Evolutionary conservation across 805 yeast genomes (phyloP), one percentile per base, ranked within the genome.

Genomic region (Candida palmyrensis): DNA sequence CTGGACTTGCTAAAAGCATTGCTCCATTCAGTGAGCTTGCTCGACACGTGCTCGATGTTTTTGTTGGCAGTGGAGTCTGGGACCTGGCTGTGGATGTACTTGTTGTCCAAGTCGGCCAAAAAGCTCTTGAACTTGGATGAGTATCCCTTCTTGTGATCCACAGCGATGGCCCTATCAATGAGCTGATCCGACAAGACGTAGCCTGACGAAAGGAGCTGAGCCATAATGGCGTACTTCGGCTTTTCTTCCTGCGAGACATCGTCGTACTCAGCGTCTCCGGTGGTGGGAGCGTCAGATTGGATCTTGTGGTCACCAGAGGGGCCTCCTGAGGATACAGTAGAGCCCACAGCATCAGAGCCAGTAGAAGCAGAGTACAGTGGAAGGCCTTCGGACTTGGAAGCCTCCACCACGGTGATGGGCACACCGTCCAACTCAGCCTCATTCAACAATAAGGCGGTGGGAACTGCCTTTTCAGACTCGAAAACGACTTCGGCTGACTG

Each of bases 121-220:
- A 82, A 82, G 19, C 55, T 49, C 47, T 68, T 71, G 64, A 84
- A 83, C 41, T 68, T 68, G 27, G 59, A 47, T 18, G 82, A 66
- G 47, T 68, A 55, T 0, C 90, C 92, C 48, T 78, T 72, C 47
- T 77, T 63, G 42, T 77, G 66, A 55, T 84, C 92, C 41, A 79
- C 64, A 13, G 68, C 75, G 33, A 80, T 66, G 15, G 86, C 82
- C 48, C 70, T 71, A 37, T 72, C 67, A 27, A 83, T 63, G 31
- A 82, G 59, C 32, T 67, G 58, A 53, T 84, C 92, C 29, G 79
- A 68, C 27, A 83, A 55, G 13, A 67, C 71, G 51, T 84, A 83
- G 4, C 94, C 94, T n/a, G 77, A 73, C 20, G 86, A 68, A 39
- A 83, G 63, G 46, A 80, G 73, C 56, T 83, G 90, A 1, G 92